Evolutionary conservation across 1,284 basidiomycete genomes (phyloP), one percentile per base, ranked within the genome.

Genomic region (Sanghuangporus sanghuang): DNA sequence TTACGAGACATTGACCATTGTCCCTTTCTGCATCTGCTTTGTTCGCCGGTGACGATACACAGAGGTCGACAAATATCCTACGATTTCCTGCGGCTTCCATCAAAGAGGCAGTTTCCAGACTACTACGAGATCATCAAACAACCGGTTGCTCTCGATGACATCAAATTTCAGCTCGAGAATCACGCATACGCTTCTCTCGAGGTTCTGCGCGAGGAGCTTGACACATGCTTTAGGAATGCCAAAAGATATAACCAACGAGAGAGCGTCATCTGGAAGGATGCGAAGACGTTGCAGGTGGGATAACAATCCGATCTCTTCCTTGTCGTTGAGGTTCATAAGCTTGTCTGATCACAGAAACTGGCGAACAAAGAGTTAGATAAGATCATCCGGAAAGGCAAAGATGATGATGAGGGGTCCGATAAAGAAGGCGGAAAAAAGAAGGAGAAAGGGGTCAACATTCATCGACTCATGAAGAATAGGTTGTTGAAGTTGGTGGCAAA

Each of bases 221-320:
- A 95, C 69, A 80, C 88, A 42, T 93, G 94, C 74, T 96, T 95
- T 75, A 84, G 81, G 70, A 98, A 98, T 73, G 95, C 95, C 21
- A 93, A 93, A 77, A 79, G 82, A 68, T 98, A 95, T 77, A 98
- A 98, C 74, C 81, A 87, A 73, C 88, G 89, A 72, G 91, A 89
- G 35, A 96, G 93, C 73, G 81, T 81, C 63, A 94, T 97, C 61
- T 96, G 86, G 81, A 81, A 83, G 63, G 92, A 95, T 75, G 95
- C 95, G 8, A 90, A 89, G 72, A 76, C 79, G 64, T 75, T 88
- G 21, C 82, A 83, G 74, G 84, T 85, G 64, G 68, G 80, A 71
- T 16, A 27, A 5, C 32, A 8, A n/a, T n/a, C 11, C 35, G 7
- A 61, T 53, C 21, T 46, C 59, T 35, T 50, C 27, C 27, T 27